A percentile compares a stretch with the other conserved stretches of the same genome.
Evolutionary conservation across 805 yeast species (phyloP).

Genomic region (Pichia deserticola): DNA sequence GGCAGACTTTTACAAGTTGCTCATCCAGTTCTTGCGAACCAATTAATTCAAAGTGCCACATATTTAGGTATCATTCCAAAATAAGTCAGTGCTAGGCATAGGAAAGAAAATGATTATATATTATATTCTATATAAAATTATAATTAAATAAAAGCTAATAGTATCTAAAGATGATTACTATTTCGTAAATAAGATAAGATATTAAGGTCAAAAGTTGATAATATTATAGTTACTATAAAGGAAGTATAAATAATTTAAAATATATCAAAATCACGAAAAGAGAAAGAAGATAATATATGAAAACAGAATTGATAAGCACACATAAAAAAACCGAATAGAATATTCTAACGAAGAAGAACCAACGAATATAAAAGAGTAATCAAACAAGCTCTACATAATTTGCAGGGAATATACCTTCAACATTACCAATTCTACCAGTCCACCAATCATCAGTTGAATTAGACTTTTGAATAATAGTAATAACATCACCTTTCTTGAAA

Average conservation of each 20-base stretch:
- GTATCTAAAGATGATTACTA: too few relatives aligned
- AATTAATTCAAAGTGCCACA: conserved; percentile 13
- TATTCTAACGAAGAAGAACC: neutral
- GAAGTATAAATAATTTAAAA: neutral
- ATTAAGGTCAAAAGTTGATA: neutral
- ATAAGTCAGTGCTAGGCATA: too few relatives aligned
- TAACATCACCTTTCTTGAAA: conserved; percentile 90
- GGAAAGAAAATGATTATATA: too few relatives aligned
- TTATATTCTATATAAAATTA: too few relatives aligned
- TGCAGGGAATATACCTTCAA: conserved; percentile 94
- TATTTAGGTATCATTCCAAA: conserved; percentile 17
- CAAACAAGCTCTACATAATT: conserved; percentile 77
- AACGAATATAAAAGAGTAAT: neutral
- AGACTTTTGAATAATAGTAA: conserved; percentile 77
- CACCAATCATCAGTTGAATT: conserved; percentile 96
- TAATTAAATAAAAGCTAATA: too few relatives aligned
- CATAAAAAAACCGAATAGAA: neutral
- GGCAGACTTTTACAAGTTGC: conserved; percentile 13
- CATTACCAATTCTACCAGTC: conserved; percentile 85
- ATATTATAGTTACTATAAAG: neutral
- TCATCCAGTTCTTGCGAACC: conserved; percentile 11
- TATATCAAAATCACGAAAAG: neutral
- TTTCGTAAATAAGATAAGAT: too few relatives aligned
- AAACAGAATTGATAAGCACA: neutral
- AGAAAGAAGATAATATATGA: neutral